These are phyloP conservation scores for Verbena officinalis DNA, from an alignment of 257 asterid genomes.

Conservation along the genomic window DNA sequence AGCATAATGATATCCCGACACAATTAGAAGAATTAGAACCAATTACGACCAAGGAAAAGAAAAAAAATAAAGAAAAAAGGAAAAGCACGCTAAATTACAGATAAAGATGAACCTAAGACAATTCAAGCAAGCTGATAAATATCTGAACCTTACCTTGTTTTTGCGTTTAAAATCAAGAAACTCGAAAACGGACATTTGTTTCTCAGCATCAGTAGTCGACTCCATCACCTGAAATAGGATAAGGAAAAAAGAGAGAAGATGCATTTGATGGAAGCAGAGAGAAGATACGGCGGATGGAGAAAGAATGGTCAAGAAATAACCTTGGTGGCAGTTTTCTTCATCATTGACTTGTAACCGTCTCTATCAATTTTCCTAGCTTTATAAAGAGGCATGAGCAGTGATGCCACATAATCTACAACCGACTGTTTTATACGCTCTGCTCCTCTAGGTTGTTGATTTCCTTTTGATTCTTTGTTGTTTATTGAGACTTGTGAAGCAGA, in stretches of 20 bases:
- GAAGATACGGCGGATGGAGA: slow-evolving; percentile 2
- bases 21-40: background rate
- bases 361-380: slow-evolving; percentile 91
- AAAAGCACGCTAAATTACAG: background rate
- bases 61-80: background rate
- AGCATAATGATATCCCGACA: background rate
- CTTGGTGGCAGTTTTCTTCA: slow-evolving; percentile 99
- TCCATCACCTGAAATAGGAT: slow-evolving; percentile 83
- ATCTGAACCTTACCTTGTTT: slow-evolving; percentile 66
- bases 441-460: slow-evolving; percentile 72
- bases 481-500: slow-evolving; percentile 76
- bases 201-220: slow-evolving; percentile 82
- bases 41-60: background rate
- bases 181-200: slow-evolving; percentile 76
- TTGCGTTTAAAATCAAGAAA: slow-evolving; percentile 98
- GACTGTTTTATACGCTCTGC: slow-evolving; percentile 83
- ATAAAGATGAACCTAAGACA: slow-evolving; percentile 6
- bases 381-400: slow-evolving; percentile 96
- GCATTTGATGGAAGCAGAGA: slow-evolving; percentile 17
- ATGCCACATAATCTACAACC: slow-evolving; percentile 91
- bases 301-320: slow-evolving; percentile 43
- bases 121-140: slow-evolving; percentile 19
- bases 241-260: slow-evolving; percentile 29
- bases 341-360: slow-evolving; percentile 89
- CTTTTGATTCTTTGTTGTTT: slow-evolving; percentile 51